phyloP scores from a whole-genome alignment of 164 flowering plant species.

The Buxus sempervirens region DNA sequence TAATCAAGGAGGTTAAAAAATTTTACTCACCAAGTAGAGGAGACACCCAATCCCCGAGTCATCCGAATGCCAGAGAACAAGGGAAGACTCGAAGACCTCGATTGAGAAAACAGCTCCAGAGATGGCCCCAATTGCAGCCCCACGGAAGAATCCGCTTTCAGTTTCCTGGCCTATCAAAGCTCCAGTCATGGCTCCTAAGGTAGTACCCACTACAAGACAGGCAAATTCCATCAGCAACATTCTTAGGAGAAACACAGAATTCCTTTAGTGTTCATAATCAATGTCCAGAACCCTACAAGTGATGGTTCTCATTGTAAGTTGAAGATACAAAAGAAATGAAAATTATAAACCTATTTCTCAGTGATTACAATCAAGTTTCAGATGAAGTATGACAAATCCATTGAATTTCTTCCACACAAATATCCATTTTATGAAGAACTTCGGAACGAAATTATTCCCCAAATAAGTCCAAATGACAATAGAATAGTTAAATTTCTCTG shows the following conservation, averaged over 20 bases:
- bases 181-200: conserved; percentile 84
- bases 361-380: too few species aligned
- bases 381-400: too few species aligned
- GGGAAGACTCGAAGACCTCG: conserved; percentile 82
- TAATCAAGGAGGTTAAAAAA: background rate
- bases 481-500: background rate
- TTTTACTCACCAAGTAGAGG: conserved; percentile 57
- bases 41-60: conserved; percentile 71
- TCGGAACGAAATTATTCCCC: background rate
- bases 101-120: conserved; percentile 95
- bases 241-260: background rate
- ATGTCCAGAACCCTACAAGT: background rate
- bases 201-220: conserved; percentile 53
- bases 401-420: too few species aligned
- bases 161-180: conserved; percentile 89
- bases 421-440: background rate
- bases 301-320: background rate
- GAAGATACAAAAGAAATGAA: background rate
- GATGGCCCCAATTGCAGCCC: conserved; percentile 89
- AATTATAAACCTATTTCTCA: too few species aligned
- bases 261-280: background rate
- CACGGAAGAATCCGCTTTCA: conserved; percentile 81
- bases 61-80: conserved; percentile 71
- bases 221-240: background rate
- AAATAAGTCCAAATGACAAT: background rate